Base-by-base conservation (phyloP, 345 rosid species). In the Arabis alpina region DNA sequence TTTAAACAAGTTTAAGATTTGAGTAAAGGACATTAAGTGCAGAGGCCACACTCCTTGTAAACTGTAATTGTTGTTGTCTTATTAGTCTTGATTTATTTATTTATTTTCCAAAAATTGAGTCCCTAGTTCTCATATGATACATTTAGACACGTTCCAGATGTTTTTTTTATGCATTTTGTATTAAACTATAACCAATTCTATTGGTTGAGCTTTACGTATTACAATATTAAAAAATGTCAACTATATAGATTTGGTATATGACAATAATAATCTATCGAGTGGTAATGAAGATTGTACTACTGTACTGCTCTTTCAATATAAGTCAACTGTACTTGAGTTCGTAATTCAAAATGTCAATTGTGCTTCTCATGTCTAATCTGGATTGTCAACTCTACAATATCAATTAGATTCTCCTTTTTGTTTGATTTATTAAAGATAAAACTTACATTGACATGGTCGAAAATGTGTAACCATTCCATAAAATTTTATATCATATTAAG, bases 261-360 rank as follows among this genome's bases (percentile, higher is more conserved):
- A 34, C 37, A 28, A 27, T 28, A 5, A 28, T 34, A 60, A 59
- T 59, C 25, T 12, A 19, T 59, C 53, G 13, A 12, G 36, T 60
- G 53, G 61, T 71, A 19, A 23, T 52, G 70, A 28, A 25, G 60
- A n/a, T 65, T 58, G 77, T 73, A 73, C 77, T 58, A 49, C n/a
- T 49, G 77, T 73, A 73, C 77, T 19, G 51, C 72, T 41, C 61
- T 65, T 65, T 50, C 66, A 73, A 58, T 32, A 6, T 8, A 28
- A 65, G 54, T 65, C 71, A 66, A 73, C 54, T 65, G 77, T 73
- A 73, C 60, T 64, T 37, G 23, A 3, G 51, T 47, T 47, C 27
- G 28, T 27, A 14, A 39, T 16, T 34, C 3, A 4, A 16, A 48
- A 65, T 40, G 27, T 56, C 66, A 65, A 42, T 3, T 57, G 61